These are phyloP conservation scores for Rhodamnia argentea DNA, from an alignment of 345 rosid genomes.

Conservation along the genomic window DNA sequence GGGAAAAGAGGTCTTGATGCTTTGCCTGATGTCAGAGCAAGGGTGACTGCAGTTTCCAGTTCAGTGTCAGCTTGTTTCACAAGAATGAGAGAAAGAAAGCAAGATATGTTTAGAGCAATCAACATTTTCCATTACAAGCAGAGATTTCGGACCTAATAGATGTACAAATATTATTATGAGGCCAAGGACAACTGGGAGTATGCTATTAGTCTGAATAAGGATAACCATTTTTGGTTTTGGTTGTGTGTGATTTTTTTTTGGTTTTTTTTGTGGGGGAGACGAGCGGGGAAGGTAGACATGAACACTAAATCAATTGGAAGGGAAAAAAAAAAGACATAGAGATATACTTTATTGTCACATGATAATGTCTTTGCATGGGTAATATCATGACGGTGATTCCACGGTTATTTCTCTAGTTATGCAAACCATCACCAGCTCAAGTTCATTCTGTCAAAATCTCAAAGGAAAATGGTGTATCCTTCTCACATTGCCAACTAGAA, in stretches of 20 bases:
- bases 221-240: too few species aligned
- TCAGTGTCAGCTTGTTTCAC: neutral
- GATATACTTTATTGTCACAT: neutral
- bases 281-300: neutral
- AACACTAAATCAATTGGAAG: neutral
- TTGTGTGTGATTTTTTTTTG: too few species aligned
- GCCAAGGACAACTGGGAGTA: neutral
- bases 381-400: neutral
- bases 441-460: neutral
- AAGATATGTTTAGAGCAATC: neutral
- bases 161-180: neutral
- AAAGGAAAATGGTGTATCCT: neutral
- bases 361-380: neutral
- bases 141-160: neutral
- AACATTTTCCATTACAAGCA: neutral
- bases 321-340: neutral
- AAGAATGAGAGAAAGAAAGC: neutral
- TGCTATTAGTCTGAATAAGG: too few species aligned
- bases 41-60: conserved; percentile 27
- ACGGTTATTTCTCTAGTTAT: neutral
- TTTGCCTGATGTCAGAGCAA: conserved; percentile 18
- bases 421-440: neutral
- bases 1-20: conserved; percentile 45
- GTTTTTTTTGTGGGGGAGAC: too few species aligned
- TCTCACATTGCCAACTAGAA: neutral